phyloP scores from a whole-genome alignment of 208 protist species.

The Porcisia hertigi region DNA sequence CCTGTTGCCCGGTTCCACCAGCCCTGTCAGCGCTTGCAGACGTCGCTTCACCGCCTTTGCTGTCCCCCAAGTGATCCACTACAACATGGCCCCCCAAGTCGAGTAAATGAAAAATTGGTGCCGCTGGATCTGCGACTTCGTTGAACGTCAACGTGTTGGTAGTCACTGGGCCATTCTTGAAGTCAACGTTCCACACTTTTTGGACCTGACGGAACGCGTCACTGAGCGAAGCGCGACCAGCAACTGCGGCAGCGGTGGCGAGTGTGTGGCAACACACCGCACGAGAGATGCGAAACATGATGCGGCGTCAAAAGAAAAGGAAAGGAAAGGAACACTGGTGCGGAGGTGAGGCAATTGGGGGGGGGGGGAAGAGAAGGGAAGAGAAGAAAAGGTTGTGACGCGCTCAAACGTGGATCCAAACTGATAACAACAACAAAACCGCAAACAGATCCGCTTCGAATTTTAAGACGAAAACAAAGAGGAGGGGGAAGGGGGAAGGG shows the following conservation, averaged over 20 bases:
- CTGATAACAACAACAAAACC: background rate
- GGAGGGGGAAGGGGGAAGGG: background rate
- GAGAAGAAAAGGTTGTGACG: background rate
- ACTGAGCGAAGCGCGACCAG: conserved; percentile 27
- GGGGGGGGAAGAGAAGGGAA: background rate
- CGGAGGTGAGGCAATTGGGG: no score
- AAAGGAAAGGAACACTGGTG: background rate
- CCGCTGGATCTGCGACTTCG: conserved; percentile 32
- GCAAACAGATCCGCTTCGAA: background rate
- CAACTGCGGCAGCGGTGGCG: conserved; percentile 23
- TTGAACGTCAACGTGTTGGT: conserved; percentile 58
- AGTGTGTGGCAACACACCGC: conserved; percentile 26
- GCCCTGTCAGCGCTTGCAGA: background rate
- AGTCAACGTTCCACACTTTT: conserved; percentile 74
- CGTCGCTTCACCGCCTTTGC: background rate
- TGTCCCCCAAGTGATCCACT: conserved; percentile 11
- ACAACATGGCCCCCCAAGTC: conserved; percentile 56
- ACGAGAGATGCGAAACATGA: conserved; percentile 24
- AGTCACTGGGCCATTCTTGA: conserved; percentile 42
- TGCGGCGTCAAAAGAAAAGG: background rate
- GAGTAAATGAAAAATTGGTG: conserved; percentile 65
- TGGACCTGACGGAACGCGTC: conserved; percentile 47
- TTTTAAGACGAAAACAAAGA: background rate
- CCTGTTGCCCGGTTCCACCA: conserved; percentile 3
- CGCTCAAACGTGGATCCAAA: background rate